Conservation (phyloP, 2,329 filamentous ascomycete species). For the Penicillium brasilianum region DNA sequence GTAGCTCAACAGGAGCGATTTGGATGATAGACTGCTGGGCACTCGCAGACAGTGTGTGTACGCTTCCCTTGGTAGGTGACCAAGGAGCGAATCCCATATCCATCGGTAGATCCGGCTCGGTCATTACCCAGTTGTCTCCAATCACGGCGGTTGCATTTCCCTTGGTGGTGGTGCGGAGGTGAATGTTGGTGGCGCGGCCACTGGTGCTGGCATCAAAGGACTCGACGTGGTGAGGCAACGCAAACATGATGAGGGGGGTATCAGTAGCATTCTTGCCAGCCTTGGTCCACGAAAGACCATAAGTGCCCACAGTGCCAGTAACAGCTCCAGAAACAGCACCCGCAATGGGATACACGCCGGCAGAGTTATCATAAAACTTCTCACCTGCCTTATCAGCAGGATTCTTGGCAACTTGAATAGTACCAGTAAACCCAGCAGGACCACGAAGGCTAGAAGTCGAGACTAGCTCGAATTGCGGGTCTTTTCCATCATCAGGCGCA, state of each 20-base stretch:
- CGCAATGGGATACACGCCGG: conserved; percentile 73
- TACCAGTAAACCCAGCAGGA: conserved; percentile 71
- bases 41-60: conserved; percentile 48
- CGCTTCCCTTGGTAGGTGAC: conserved; percentile 57
- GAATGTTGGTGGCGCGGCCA: conserved; percentile 58
- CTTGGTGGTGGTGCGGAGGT: conserved; percentile 82
- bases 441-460: conserved; percentile 70
- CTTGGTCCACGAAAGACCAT: conserved; percentile 75
- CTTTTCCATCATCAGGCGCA: conserved; percentile 61
- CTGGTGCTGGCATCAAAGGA: conserved; percentile 69
- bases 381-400: conserved; percentile 64
- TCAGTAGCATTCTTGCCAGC: conserved; percentile 64
- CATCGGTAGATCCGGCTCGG: conserved; percentile 73
- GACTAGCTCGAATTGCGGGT: conserved; percentile 70
- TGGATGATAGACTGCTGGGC: conserved; percentile 65
- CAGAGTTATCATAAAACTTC: conserved; percentile 72
- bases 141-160: conserved; percentile 75
- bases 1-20: conserved; percentile 73
- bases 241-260: conserved; percentile 75
- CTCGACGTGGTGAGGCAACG: conserved; percentile 80
- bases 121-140: conserved; percentile 76
- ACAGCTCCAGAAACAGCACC: conserved; percentile 67
- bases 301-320: conserved; percentile 65
- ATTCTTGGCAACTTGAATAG: conserved; percentile 82
- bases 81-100: conserved; percentile 81